Base-by-base conservation (phyloP, 2,329 filamentous ascomycete genomes). In the Pseudocercospora fuligena region DNA sequence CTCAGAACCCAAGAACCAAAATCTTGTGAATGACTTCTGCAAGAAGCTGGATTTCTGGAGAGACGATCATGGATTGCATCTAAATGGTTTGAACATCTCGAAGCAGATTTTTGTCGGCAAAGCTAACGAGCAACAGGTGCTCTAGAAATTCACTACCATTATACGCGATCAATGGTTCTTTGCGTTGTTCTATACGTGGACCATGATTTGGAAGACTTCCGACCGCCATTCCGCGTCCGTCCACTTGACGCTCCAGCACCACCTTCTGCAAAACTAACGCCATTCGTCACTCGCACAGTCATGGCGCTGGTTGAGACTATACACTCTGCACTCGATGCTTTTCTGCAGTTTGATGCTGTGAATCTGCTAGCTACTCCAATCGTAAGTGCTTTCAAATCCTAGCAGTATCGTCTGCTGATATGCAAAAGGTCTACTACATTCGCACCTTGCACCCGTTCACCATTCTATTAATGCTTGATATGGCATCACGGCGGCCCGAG, bases 101-200 rank as follows among this genome's bases (percentile, higher is more conserved):
- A 8, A 5, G 21, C 16, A 9, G 6, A 23, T 25, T n/a, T 16
- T 60, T 12, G 5, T 6, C 11, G 19, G 36, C 9, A 21, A 47
- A 2, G 11, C 57, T 60, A 46, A 60, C 57, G 40, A n/a, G 40
- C 5, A 8, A 3, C 43, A 60, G 62, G 62, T 25, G 53, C 62
- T 2, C 11, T 64, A 2, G 54, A 64, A 14, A 64, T 64, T 31
- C 62, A 64, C 19, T 64, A 64, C 29, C 62, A 64, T 14, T 64
- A 64, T 19, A 27, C 49, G n/a, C 53, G 62, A 31, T 27, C 53
- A 2, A 59, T 64, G 16, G 54, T 64, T 3, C 56, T 64, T 16
- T 59, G 62, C 21, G 56, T 60, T 14, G 54, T 58, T 12, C 62
- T 64, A 25, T 64, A 64, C 31, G 62, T 64, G n/a, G 56, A 64